Evolutionary conservation across 2,329 filamentous ascomycete genomes (phyloP).

Genomic region (Aspergillus quadrilineatus): DNA sequence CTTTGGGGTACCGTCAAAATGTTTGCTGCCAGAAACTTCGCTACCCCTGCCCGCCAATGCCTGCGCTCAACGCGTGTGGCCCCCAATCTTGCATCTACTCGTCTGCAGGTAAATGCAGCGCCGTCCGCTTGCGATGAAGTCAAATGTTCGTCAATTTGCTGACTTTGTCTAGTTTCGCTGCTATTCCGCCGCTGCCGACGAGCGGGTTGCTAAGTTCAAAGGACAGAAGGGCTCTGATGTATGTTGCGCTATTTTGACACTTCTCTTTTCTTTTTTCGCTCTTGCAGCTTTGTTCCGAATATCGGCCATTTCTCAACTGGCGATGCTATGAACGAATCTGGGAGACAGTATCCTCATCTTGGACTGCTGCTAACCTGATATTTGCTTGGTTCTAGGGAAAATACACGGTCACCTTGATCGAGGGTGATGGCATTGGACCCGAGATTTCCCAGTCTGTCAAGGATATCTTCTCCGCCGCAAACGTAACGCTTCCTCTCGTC

Average conservation of each 20-base stretch:
- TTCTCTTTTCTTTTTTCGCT: constrained; percentile 19
- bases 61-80: constrained; percentile 62
- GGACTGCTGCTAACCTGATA: constrained; percentile 15
- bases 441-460: constrained; percentile 98
- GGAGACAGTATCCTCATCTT: not conserved
- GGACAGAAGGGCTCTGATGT: constrained; percentile 86
- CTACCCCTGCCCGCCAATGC: constrained; percentile 75
- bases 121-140: constrained; percentile 13
- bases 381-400: constrained; percentile 64
- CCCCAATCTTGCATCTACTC: constrained; percentile 49
- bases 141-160: constrained; percentile 15
- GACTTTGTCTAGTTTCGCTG: constrained; percentile 57
- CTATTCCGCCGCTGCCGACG: constrained; percentile 54
- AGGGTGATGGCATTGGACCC: constrained; percentile 97
- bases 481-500: constrained; percentile 55
- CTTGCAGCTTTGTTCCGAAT: constrained; percentile 27
- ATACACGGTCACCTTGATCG: constrained; percentile 93
- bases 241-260: constrained; percentile 46
- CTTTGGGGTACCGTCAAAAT: constrained; percentile 56
- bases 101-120: constrained; percentile 56
- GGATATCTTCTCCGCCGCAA: constrained; percentile 95
- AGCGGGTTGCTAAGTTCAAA: constrained; percentile 88
- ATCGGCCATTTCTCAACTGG: constrained; percentile 18
- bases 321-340: constrained; percentile 7
- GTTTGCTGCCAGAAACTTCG: constrained; percentile 78